Percentiles rank a stretch among this genome's conserved stretches.
Conservation (phyloP, 2,329 filamentous ascomycete species). For the Fusarium sp. region DNA sequence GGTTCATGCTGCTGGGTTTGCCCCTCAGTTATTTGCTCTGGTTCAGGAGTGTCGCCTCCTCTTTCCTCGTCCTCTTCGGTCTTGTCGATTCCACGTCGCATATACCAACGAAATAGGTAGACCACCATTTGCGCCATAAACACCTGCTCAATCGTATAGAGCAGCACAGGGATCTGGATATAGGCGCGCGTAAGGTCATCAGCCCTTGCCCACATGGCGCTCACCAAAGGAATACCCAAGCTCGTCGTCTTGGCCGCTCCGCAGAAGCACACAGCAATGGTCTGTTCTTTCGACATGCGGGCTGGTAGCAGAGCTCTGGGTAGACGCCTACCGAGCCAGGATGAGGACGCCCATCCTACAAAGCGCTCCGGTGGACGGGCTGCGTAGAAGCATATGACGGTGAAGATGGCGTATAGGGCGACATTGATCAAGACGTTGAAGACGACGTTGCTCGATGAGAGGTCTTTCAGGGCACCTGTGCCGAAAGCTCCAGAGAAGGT, state of each 20-base stretch:
- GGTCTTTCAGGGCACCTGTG: constrained; percentile 68
- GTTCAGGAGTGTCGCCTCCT: constrained; percentile 3
- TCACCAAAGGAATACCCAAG: constrained; percentile 75
- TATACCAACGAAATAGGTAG: constrained; percentile 60
- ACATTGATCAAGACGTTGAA: constrained; percentile 77
- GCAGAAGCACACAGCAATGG: constrained; percentile 79
- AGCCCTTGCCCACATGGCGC: constrained; percentile 73
- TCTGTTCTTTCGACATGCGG: constrained; percentile 69
- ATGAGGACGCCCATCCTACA: constrained; percentile 21
- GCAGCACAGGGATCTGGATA: constrained; percentile 72
- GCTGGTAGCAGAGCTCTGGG: constrained; percentile 57
- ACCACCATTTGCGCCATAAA: constrained; percentile 60
- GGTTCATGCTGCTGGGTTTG: neutral
- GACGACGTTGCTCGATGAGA: constrained; percentile 70
- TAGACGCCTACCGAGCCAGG: constrained; percentile 48
- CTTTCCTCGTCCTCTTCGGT: constrained; percentile 35
- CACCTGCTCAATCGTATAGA: constrained; percentile 70
- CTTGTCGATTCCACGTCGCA: constrained; percentile 45
- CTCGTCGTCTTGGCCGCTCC: constrained; percentile 79
- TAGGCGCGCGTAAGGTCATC: constrained; percentile 66
- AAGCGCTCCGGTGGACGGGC: constrained; percentile 56
- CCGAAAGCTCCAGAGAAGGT: constrained; percentile 76
- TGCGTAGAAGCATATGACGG: constrained; percentile 68
- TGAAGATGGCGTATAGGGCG: constrained; percentile 72
- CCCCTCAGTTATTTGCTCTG: constrained; percentile 3